Percentiles rank a stretch among this genome's conserved stretches.
phyloP scores from a whole-genome alignment of 1,284 basidiomycete species.

The Tetrapyrgos nigripes region DNA sequence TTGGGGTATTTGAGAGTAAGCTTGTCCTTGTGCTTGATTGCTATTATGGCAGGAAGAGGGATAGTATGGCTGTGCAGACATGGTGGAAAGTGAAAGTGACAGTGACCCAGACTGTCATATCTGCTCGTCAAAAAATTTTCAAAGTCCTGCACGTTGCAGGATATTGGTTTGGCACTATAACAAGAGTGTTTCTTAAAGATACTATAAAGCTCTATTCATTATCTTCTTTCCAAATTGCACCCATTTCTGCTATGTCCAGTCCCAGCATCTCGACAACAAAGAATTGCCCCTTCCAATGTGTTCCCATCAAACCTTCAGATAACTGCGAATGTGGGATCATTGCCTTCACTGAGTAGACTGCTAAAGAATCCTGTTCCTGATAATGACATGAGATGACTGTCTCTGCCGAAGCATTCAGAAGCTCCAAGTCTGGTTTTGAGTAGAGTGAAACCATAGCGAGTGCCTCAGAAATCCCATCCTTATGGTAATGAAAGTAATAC shows the following conservation, averaged over 20 bases:
- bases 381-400: conserved; percentile 8
- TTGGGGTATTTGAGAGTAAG: no score
- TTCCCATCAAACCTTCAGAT: neutral
- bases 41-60: no score
- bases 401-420: conserved; percentile 10
- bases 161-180: no score
- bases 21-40: no score
- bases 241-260: conserved; percentile 13
- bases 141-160: no score
- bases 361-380: neutral
- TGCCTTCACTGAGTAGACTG: neutral
- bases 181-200: no score
- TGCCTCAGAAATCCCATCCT: neutral
- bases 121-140: no score
- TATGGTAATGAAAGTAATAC: neutral
- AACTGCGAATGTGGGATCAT: neutral
- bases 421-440: neutral
- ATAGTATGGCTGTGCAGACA: no score
- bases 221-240: neutral
- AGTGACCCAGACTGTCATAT: no score
- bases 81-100: no score
- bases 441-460: conserved; percentile 16
- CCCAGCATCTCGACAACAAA: conserved; percentile 13
- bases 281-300: neutral
- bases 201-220: no score